Evolutionary conservation across 805 yeast species (phyloP).

Genomic region (Cyberlindnera mrakii): DNA sequence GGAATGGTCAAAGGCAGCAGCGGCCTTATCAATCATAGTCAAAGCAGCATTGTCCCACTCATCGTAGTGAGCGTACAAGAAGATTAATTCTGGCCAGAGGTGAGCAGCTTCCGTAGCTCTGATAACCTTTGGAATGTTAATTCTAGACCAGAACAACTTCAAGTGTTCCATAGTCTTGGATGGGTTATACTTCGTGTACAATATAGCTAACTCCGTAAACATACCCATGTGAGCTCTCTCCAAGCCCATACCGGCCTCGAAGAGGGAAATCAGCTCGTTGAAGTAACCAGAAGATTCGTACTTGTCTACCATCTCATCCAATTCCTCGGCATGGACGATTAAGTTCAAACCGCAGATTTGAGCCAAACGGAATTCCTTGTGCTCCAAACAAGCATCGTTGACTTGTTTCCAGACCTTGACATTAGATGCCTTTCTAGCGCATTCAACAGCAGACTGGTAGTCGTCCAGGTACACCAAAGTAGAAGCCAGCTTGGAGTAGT

Average conservation of each 20-base stretch:
- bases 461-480: slow-evolving; percentile 88
- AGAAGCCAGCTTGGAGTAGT: slow-evolving; percentile 95
- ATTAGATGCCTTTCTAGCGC: slow-evolving; percentile 97
- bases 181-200: slow-evolving; percentile 88
- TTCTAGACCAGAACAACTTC: slow-evolving; percentile 96
- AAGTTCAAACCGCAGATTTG: slow-evolving; percentile 98
- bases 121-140: slow-evolving; percentile 95
- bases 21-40: slow-evolving; percentile 92
- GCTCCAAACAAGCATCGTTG: slow-evolving; percentile 91
- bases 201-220: slow-evolving; percentile 92
- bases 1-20: slow-evolving; percentile 87
- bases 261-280: slow-evolving; percentile 82
- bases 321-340: slow-evolving; percentile 95
- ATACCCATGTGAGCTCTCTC: slow-evolving; percentile 99
- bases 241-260: slow-evolving; percentile 91
- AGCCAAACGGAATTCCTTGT: slow-evolving; percentile 91
- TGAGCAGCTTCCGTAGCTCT: slow-evolving; percentile 92
- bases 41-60: slow-evolving; percentile 99
- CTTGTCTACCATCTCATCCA: slow-evolving; percentile 79
- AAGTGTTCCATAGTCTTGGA: slow-evolving; percentile 91
- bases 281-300: slow-evolving; percentile 90
- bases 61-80: slow-evolving; percentile 95
- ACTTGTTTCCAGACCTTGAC: slow-evolving; percentile 96
- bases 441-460: slow-evolving; percentile 95
- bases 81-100: slow-evolving; percentile 92